phyloP scores from a whole-genome alignment of 768 basidiomycete genomes.

The Suillus subaureus region DNA sequence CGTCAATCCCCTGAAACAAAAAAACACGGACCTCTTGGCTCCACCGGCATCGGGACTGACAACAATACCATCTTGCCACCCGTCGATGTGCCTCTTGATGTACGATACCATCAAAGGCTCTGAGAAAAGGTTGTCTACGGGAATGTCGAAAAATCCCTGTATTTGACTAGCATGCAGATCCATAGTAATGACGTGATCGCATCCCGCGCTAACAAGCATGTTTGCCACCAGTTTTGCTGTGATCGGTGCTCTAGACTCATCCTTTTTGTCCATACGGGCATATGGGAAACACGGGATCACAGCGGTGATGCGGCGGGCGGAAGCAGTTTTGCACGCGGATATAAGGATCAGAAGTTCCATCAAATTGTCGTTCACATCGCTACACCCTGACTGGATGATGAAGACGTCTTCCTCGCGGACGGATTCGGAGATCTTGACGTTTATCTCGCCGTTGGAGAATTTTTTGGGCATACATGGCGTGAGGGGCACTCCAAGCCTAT shows the following conservation, averaged over 20 bases:
- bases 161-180: slow-evolving; percentile 97
- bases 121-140: slow-evolving; percentile 96
- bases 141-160: slow-evolving; percentile 98
- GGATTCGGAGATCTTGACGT: slow-evolving; percentile 92
- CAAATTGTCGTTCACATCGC: slow-evolving; percentile 92
- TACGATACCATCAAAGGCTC: slow-evolving; percentile 95
- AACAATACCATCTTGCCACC: slow-evolving; percentile 87
- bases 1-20: not conserved
- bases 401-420: slow-evolving; percentile 98
- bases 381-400: slow-evolving; percentile 91
- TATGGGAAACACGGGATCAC: slow-evolving; percentile 99
- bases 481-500: slow-evolving; percentile 87
- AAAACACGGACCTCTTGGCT: slow-evolving; percentile 84
- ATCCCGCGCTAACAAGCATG: slow-evolving; percentile 96
- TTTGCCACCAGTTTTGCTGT: slow-evolving; percentile 98
- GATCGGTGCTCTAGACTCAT: slow-evolving; percentile 93
- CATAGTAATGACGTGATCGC: slow-evolving; percentile 99
- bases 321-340: slow-evolving; percentile 96
- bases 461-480: slow-evolving; percentile 85
- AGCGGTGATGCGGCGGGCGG: slow-evolving; percentile 93
- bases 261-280: slow-evolving; percentile 97
- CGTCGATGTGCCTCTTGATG: slow-evolving; percentile 83
- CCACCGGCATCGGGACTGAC: slow-evolving; percentile 98
- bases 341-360: slow-evolving; percentile 99
- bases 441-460: slow-evolving; percentile 95